These are phyloP conservation scores for Boeremia exigua DNA, from an alignment of 2,329 filamentous ascomycete species.

Conservation along the genomic window DNA sequence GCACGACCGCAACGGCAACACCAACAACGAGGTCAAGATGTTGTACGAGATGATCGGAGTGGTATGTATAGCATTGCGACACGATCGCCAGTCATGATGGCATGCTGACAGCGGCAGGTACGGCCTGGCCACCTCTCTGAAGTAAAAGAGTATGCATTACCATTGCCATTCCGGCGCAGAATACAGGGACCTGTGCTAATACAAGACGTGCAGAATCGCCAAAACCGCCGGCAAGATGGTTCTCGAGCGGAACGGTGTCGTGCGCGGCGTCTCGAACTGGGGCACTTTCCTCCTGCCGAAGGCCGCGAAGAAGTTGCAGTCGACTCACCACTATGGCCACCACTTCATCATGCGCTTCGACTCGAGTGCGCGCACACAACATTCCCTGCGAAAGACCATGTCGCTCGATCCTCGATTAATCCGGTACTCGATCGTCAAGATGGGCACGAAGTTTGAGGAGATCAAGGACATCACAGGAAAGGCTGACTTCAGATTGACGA, in stretches of 20 bases:
- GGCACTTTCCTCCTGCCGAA: slow-evolving; percentile 87
- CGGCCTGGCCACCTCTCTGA: slow-evolving; percentile 87
- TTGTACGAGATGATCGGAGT: slow-evolving; percentile 97
- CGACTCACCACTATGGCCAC: slow-evolving; percentile 82
- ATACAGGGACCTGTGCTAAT: too few species aligned
- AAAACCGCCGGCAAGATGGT: slow-evolving; percentile 82
- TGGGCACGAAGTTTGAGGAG: slow-evolving; percentile 71
- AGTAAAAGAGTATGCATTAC: slow-evolving; percentile 80
- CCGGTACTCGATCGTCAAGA: slow-evolving; percentile 82
- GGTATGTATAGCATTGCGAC: slow-evolving; percentile 61
- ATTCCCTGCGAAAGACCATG: slow-evolving; percentile 75
- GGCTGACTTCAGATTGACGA: slow-evolving; percentile 53
- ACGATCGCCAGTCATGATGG: background rate
- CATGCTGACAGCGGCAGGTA: slow-evolving; percentile 64
- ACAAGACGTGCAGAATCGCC: slow-evolving; percentile 71
- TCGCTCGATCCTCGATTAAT: slow-evolving; percentile 90
- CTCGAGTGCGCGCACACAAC: slow-evolving; percentile 73
- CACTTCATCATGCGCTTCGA: slow-evolving; percentile 99
- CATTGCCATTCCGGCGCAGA: background rate
- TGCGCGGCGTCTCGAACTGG: slow-evolving; percentile 95
- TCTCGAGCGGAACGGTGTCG: slow-evolving; percentile 82
- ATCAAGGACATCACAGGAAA: slow-evolving; percentile 64
- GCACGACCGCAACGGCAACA: slow-evolving; percentile 12
- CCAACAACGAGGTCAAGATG: slow-evolving; percentile 61
- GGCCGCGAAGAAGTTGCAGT: slow-evolving; percentile 79